Conservation (phyloP, 352 stramenopile genomes). For the Globisporangium ultimum region DNA sequence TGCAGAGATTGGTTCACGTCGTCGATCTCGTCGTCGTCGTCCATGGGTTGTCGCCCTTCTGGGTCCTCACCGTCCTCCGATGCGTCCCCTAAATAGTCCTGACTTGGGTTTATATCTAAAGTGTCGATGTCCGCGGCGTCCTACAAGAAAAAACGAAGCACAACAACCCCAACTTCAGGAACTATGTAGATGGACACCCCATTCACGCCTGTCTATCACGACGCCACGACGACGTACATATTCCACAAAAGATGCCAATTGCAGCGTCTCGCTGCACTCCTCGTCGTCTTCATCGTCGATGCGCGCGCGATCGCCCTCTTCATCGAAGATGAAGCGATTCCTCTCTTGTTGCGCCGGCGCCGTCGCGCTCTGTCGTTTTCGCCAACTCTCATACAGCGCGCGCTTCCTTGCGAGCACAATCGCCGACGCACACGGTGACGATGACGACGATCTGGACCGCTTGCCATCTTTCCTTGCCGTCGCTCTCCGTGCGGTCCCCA, state of each 20-base stretch:
- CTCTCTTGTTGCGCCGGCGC: background rate
- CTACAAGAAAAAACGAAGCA: slow-evolving; percentile 2
- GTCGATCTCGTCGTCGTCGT: background rate
- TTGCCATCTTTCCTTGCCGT: background rate
- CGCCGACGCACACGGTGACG: slow-evolving; percentile 9
- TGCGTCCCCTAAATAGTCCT: slow-evolving; percentile 17
- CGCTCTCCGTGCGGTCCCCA: background rate
- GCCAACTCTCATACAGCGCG: slow-evolving; percentile 9
- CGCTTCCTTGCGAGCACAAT: slow-evolving; percentile 13
- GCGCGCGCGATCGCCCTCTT: background rate
- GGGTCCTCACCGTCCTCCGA: slow-evolving; percentile 4
- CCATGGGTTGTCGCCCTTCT: background rate
- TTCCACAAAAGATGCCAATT: slow-evolving; percentile 16
- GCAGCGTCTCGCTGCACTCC: slow-evolving; percentile 1
- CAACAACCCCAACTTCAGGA: background rate
- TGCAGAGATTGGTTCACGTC: slow-evolving; percentile 2
- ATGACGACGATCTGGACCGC: slow-evolving; percentile 2
- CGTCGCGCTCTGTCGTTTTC: background rate
- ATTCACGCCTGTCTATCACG: background rate
- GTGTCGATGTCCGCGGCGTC: slow-evolving; percentile 17
- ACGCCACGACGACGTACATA: slow-evolving; percentile 11
- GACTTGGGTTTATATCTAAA: slow-evolving; percentile 12
- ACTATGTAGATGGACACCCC: background rate
- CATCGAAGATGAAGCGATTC: background rate
- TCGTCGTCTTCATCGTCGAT: slow-evolving; percentile 6